These are phyloP conservation scores for Aristolochia fimbriata DNA, from an alignment of 164 flowering plant genomes.

Conservation along the genomic window DNA sequence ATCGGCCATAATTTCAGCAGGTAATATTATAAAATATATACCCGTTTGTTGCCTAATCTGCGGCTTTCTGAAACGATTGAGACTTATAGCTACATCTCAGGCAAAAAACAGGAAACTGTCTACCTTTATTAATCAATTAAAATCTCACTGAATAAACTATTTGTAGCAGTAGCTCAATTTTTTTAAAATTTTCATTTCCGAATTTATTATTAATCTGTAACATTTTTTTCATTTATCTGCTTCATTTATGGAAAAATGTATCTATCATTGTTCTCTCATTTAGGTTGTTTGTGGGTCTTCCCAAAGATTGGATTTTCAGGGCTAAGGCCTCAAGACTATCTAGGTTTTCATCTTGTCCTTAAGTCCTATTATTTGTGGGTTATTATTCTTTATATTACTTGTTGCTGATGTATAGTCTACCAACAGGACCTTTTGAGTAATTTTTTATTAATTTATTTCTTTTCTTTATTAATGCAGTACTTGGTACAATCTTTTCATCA, in stretches of 20 bases:
- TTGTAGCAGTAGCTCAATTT: too few species aligned
- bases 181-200: too few species aligned
- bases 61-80: conserved; percentile 14
- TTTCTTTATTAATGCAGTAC: conserved; percentile 28
- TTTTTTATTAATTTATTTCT: neutral
- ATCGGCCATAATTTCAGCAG: conserved; percentile 43
- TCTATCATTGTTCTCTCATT: conserved; percentile 6
- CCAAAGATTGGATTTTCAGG: conserved; percentile 55
- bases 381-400: neutral
- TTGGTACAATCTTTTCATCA: conserved; percentile 90
- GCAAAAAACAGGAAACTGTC: too few species aligned
- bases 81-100: too few species aligned
- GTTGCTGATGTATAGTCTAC: neutral
- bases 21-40: conserved; percentile 22
- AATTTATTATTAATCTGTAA: too few species aligned
- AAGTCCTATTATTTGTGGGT: neutral
- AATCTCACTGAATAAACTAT: too few species aligned
- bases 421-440: neutral
- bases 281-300: conserved; percentile 78
- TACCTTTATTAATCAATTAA: too few species aligned
- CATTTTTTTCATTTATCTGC: too few species aligned
- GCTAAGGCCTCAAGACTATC: conserved; percentile 49
- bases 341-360: conserved; percentile 35
- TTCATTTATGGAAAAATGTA: neutral
- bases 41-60: conserved; percentile 13